Base-by-base conservation (phyloP, 768 basidiomycete genomes). In the Hygrocybe punicea region DNA sequence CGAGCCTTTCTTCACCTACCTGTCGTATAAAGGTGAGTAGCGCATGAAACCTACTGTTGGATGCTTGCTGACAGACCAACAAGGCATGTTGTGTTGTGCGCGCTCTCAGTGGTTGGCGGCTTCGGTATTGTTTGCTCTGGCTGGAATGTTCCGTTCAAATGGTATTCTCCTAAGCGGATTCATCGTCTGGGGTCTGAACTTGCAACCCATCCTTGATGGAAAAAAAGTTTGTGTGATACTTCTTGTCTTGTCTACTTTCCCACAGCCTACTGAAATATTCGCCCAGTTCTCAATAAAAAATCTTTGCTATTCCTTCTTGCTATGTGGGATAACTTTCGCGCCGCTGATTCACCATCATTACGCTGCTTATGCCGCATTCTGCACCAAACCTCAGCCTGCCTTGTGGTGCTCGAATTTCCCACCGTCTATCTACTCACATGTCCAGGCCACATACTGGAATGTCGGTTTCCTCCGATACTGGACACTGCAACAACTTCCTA, bases 361-460 rank as follows among this genome's bases (percentile, higher is more conserved):
- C 58, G 66, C 73, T 45, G 91, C 86, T 3, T 93, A 89, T 67
- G 46, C 62, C 17, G 63, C 73, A 0, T 95, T 93, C 68, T 99
- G 96, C 70, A 47, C 55, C 14, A 46, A 60, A 25, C 19, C 59
- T 16, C 60, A 65, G 25, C 69, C 74, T 8, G 64, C 54, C 6
- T 96, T 51, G 4, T 98, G 95, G 95, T 98, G 96, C 70, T 52
- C 68, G 2, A 57, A 67, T 0, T 39, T 67, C 21, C 65, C 84
- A 5, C 93, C 93, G 0, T 82, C 84, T 13, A 84, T 92, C 55
- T 99, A 98, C 69, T 73, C 82, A 9, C 82, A 91, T 65, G 89
- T 89, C 2, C 96, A 99, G 68, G 73, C 72, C 4, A 76, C 80
- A 53, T 98, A 98, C 69, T 99, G 96, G 97, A 78, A 89, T 67